Conservation (phyloP, 306 rosid genomes). For the Cucurbita argyrosperma region DNA sequence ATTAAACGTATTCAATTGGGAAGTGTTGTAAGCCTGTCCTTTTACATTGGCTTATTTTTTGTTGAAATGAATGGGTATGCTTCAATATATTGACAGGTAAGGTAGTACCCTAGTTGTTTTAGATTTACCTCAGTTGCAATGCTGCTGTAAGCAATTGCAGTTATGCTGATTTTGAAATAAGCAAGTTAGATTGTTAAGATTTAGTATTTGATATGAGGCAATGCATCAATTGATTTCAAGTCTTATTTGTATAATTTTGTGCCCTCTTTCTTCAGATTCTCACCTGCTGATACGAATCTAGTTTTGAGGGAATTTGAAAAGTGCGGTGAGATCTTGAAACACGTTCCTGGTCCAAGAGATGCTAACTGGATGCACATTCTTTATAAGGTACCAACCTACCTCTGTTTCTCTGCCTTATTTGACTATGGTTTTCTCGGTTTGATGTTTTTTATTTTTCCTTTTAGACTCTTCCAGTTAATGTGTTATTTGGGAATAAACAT, state of each 20-base stretch:
- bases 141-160: not conserved
- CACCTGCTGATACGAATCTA: conserved; percentile 70
- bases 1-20: not conserved
- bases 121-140: not conserved
- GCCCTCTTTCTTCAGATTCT: conserved; percentile 36
- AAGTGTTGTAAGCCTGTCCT: not conserved
- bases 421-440: not conserved
- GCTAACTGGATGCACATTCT: conserved; percentile 94
- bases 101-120: not conserved
- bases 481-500: not conserved
- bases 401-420: conserved; percentile 2
- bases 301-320: conserved; percentile 92
- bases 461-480: not conserved
- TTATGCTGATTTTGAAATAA: not conserved
- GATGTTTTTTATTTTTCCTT: not conserved
- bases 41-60: not conserved
- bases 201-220: not conserved
- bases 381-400: conserved; percentile 41
- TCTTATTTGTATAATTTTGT: not conserved
- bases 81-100: not conserved
- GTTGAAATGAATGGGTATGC: not conserved
- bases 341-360: conserved; percentile 85
- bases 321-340: conserved; percentile 87
- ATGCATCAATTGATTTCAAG: not conserved
- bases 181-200: not conserved